Evolutionary conservation across 768 basidiomycete genomes (phyloP), one percentile per base, ranked within the genome.

Genomic region (Pleurotus sapidus): DNA sequence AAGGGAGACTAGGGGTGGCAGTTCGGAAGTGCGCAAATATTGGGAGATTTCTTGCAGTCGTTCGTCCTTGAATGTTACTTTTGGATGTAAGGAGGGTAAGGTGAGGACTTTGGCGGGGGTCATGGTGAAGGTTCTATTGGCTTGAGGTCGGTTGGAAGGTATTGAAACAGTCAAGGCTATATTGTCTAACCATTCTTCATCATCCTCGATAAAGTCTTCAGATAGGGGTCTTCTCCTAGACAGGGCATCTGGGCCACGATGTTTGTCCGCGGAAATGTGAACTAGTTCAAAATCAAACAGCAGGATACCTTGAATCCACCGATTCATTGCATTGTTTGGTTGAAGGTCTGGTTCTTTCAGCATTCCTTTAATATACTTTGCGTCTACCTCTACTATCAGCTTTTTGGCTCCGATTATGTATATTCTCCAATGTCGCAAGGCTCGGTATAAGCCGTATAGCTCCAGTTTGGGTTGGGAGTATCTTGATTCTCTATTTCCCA

Each of bases 391-490:
- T 1, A 76, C 61, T 5, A 58, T 18, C 0, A 70, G 47, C 18
- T 59, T 66, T 20, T 57, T 59, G 4, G 63, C 25, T 1, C 69
- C 64, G 11, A 67, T 62, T 1, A 64, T 17, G 49, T 61, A 64
- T 0, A 65, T 20, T 1, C 63, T 20, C 37, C 64, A 65, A 12
- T 61, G 60, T 23, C 65, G 46, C 1, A 76, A 46, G 2, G 68
- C 63, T 0, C 68, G 60, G 48, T 60, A 74, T 0, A 73, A 39
- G 0, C 74, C 68, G 46, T 70, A 76, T 0, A 74, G 60, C 59
- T 75, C 74, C 1, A 73, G 42, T 45, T 76, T 75, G 0, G 69
- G 62, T 43, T 75, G 72, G 3, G 69, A 72, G 59, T 71, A 74
- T 17, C 61, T 47, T 3, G 61, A 38, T 57, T 73, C 64, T 1